Base-by-base conservation (phyloP, 1,139 yeast genomes). In the Saccharomyces hybrid region DNA sequence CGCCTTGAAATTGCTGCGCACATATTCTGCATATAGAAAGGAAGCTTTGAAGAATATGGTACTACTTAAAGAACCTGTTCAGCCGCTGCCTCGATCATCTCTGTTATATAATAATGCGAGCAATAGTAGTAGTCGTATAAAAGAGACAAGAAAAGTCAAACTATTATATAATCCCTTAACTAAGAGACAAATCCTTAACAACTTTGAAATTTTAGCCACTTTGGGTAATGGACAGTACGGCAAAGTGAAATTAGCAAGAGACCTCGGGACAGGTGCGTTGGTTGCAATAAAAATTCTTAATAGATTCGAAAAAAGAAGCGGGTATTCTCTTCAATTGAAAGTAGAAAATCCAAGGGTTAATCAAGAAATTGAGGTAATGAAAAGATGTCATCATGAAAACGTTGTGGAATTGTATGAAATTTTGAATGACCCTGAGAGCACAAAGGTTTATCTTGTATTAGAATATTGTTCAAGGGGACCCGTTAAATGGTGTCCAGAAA, bases 161-260 rank as follows among this genome's bases (percentile, higher is more conserved):
- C 78, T 93, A 51, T 96, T 90, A 61, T 90, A 88, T 69, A 97
- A 95, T 69, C 98, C 98, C 0, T 80, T 87, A 4, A 84, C 88
- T 2, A 85, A 87, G 57, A 80, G 96, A 51, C 88, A 91, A 68
- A 83, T 87, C 31, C 77, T 95, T 58, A 95, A 95, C 72, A 85
- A 96, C 0, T 95, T 93, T 68, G 99, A 93, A 70, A 88, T 95
- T 46, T 73, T 91, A 42, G 76, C 79, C 48, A 97, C 91, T 71
- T 77, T 95, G 44, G 99, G 99, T 3, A 78, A 88, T 51, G 99
- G 99, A 11, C 97, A 93, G 70, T 99, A 93, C 71, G 99, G 99
- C 20, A 91, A 90, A 69, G 99, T 95, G 49, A 95, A 93, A 70
- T 77, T 95, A 26, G 99, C 96, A 0, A 79, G 80, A 57, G 95